Conservation (phyloP, 345 rosid genomes). For the Excoecaria cochinchinensis region DNA sequence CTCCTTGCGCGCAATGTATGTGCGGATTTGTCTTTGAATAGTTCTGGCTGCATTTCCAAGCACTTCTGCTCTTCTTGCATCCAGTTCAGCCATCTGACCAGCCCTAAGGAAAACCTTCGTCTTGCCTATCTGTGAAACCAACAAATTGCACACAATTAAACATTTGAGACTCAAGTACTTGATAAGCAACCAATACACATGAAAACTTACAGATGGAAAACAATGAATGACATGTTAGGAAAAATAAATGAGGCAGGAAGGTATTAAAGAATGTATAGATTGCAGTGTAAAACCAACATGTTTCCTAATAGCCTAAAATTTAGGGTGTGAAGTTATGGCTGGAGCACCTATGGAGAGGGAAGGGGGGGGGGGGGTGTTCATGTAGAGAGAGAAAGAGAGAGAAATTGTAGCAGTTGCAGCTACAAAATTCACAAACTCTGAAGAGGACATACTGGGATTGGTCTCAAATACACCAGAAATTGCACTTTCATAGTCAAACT, state of each 20-base stretch:
- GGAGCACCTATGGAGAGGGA: too few relatives aligned
- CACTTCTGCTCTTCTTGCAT: constrained; percentile 96
- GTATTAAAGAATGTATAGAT: not conserved
- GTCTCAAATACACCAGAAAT: not conserved
- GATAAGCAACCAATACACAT: not conserved
- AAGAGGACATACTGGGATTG: too few relatives aligned
- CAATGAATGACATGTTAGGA: not conserved
- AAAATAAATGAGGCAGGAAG: not conserved
- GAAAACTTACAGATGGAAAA: not conserved
- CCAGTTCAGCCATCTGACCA: constrained; percentile 99
- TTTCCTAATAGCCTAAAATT: not conserved
- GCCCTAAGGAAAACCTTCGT: constrained; percentile 93
- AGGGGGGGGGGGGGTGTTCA: not conserved
- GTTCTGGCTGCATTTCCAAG: constrained; percentile 96
- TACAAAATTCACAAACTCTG: not conserved
- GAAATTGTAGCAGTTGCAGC: not conserved
- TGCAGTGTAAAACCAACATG: not conserved
- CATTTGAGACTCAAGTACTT: constrained; percentile 7
- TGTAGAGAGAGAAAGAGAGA: not conserved
- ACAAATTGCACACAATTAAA: constrained; percentile 19
- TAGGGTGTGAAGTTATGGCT: not conserved
- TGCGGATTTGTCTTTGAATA: constrained; percentile 82
- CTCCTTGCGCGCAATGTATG: constrained; percentile 84
- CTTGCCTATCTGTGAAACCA: constrained; percentile 77
- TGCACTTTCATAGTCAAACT: not conserved